Evolutionary conservation across 208 protist genomes (phyloP).

Genomic region (Strigomonas culicis): DNA sequence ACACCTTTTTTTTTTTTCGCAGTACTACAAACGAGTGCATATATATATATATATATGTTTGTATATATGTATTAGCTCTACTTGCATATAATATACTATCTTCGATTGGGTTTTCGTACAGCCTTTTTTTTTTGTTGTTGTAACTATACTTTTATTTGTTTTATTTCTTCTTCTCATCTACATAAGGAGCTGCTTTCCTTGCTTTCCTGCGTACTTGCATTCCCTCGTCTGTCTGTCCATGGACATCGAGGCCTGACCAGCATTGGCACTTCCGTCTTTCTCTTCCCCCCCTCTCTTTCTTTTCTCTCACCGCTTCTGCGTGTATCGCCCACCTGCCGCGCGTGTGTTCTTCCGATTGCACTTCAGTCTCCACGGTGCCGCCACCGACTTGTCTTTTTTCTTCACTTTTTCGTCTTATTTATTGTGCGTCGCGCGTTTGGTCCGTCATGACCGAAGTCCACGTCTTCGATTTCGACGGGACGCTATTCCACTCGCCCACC

Average conservation of each 20-base stretch:
- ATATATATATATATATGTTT: too few relatives aligned
- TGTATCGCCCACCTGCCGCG: too few relatives aligned
- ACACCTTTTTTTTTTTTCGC: conserved; percentile 1
- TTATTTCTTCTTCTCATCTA: too few relatives aligned
- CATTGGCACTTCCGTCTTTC: not conserved
- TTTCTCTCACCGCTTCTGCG: not conserved
- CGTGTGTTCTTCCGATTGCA: not conserved
- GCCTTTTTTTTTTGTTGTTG: too few relatives aligned
- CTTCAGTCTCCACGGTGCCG: not conserved
- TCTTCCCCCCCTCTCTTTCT: not conserved
- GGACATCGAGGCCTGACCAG: not conserved
- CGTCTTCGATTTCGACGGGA: conserved; percentile 88
- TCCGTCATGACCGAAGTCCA: conserved; percentile 48
- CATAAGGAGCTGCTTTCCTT: too few relatives aligned
- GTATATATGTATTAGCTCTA: too few relatives aligned
- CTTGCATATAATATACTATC: too few relatives aligned
- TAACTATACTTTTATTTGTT: too few relatives aligned
- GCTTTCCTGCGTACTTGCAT: not conserved
- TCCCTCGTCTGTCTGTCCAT: not conserved
- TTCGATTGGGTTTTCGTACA: too few relatives aligned
- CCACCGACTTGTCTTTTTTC: not conserved
- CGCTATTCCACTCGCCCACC: conserved; percentile 70
- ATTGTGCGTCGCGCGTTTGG: not conserved
- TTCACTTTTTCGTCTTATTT: not conserved
- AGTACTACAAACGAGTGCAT: too few relatives aligned